These are phyloP conservation scores for Talaromyces sp. DNA, from an alignment of 2,329 filamentous ascomycete genomes.

Conservation along the genomic window DNA sequence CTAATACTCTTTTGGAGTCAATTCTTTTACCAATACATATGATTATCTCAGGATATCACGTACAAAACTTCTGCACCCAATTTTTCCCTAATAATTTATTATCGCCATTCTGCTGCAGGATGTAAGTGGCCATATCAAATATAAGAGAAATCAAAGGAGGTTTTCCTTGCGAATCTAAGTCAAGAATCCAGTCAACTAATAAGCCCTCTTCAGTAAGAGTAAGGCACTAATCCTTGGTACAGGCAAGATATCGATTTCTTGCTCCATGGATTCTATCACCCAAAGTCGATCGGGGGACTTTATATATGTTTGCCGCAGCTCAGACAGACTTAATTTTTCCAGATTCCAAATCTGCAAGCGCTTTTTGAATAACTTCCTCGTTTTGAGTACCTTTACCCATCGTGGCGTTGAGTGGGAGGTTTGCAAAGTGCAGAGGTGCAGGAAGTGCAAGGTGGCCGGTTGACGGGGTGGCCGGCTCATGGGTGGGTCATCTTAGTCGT, in stretches of 20 bases:
- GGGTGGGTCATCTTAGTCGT: too few species aligned
- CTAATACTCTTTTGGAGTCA: neutral
- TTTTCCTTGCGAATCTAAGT: neutral
- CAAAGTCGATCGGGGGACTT: neutral
- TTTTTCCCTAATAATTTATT: neutral
- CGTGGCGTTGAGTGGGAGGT: too few species aligned
- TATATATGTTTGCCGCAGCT: neutral
- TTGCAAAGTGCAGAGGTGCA: too few species aligned
- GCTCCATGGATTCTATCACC: neutral
- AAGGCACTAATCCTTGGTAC: neutral
- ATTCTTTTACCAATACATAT: neutral
- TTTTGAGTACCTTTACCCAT: too few species aligned
- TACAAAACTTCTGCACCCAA: neutral
- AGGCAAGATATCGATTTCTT: neutral
- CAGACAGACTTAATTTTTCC: neutral
- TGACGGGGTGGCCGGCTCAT: too few species aligned
- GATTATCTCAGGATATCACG: neutral
- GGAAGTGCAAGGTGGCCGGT: too few species aligned
- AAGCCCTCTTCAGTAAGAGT: neutral
- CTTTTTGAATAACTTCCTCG: neutral
- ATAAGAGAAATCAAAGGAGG: neutral
- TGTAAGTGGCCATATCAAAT: neutral
- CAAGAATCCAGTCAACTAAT: neutral
- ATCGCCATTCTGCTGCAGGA: neutral
- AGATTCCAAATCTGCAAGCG: neutral